These are phyloP conservation scores for Dendrobium catenatum DNA, from an alignment of 106 monocot genomes.

Conservation along the genomic window DNA sequence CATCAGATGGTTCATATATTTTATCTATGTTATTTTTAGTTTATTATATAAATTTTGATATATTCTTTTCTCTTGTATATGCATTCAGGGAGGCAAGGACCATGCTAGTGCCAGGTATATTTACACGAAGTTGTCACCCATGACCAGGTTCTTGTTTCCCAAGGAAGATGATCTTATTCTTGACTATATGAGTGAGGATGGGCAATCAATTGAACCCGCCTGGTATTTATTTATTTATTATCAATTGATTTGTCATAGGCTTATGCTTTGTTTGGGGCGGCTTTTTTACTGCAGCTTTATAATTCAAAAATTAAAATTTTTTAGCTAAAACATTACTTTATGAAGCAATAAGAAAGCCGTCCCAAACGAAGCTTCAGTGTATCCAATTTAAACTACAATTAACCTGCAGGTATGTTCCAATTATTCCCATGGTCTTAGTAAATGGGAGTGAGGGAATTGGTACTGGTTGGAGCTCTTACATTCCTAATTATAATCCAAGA, in stretches of 20 bases:
- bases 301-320: too few relatives aligned
- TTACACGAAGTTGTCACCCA: conserved; percentile 55
- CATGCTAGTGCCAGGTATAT: conserved; percentile 84
- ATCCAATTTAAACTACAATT: not conserved
- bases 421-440: conserved; percentile 83
- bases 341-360: too few relatives aligned
- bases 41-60: not conserved
- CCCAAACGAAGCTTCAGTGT: not conserved
- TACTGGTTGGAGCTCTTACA: conserved; percentile 93
- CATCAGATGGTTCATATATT: not conserved
- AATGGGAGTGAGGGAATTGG: conserved; percentile 99
- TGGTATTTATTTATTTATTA: conserved; percentile 38
- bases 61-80: not conserved
- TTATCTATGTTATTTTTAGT: not conserved
- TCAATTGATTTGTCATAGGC: not conserved
- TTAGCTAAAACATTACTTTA: not conserved
- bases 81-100: conserved; percentile 85
- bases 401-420: conserved; percentile 72
- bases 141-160: conserved; percentile 77
- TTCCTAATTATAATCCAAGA: conserved; percentile 93
- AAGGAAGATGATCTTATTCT: conserved; percentile 91
- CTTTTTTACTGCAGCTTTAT: too few relatives aligned
- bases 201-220: conserved; percentile 78
- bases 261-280: not conserved
- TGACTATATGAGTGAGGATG: conserved; percentile 83